Base-by-base conservation (phyloP, 1,139 yeast genomes). In the Yamadazyma epiphylla region DNA sequence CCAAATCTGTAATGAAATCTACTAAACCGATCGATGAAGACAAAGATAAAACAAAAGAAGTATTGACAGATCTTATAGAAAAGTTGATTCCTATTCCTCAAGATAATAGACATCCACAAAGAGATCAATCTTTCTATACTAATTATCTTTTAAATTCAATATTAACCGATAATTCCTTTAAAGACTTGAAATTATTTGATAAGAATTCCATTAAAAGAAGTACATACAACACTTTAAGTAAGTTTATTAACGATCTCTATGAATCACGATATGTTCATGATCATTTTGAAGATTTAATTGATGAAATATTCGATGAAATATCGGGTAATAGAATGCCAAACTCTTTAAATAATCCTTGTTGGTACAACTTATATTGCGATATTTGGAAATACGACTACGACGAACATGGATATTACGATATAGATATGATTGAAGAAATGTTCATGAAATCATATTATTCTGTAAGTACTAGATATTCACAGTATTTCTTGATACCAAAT, bases 311-410 rank as follows among this genome's bases (percentile, higher is more conserved):
- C n/a, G n/a, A n/a, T n/a, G n/a, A n/a, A n/a, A n/a, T n/a, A n/a
- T n/a, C n/a, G n/a, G n/a, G n/a, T n/a, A n/a, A n/a, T n/a, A n/a
- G n/a, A n/a, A n/a, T n/a, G n/a, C n/a, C n/a, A n/a, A n/a, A n/a
- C n/a, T n/a, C n/a, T n/a, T n/a, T n/a, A n/a, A n/a, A n/a, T n/a
- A 27, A 34, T 9, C 44, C 42, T 9, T 17, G 23, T 5, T 40
- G 42, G 33, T 38, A 23, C 13, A 19, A 29, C 2, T 21, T 29
- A 7, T 44, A 32, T 20, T 20, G 17, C 7, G 31, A 36, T 3
- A 28, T 40, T 5, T 43, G 43, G 43, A 35, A 37, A 19, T 42
- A 25, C 24, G 43, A 35, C 15, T 27, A 29, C 14, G 36, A 36
- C 5, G 40, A 39, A 6, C 30, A 30, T 20, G 29, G 23, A 10